Conservation (phyloP, 441 rosid genomes). For the Pelargonium citronellum region DNA sequence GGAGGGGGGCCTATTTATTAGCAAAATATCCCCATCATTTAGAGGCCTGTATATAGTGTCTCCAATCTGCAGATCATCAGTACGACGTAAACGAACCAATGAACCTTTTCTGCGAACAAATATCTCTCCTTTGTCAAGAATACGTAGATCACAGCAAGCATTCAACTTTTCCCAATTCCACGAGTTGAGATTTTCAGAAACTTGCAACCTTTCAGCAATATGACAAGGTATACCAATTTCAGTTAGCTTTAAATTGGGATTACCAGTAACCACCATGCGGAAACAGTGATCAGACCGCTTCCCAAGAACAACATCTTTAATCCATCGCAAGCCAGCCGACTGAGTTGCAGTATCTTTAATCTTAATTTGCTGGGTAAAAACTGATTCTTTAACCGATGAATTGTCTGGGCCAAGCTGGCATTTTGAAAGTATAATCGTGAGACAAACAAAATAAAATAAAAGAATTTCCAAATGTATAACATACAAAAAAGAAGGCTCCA, state of each 20-base stretch:
- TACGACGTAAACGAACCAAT: conserved; percentile 38
- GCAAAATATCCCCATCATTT: conserved; percentile 63
- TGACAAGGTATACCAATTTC: conserved; percentile 87
- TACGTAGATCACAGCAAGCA: conserved; percentile 39
- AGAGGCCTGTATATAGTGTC: conserved; percentile 65
- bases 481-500: conserved; percentile 15
- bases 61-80: conserved; percentile 49
- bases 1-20: conserved; percentile 92
- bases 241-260: conserved; percentile 61
- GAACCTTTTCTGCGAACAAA: conserved; percentile 57
- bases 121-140: conserved; percentile 59
- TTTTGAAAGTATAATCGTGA: conserved; percentile 18
- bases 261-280: conserved; percentile 87
- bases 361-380: conserved; percentile 32
- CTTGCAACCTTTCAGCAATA: conserved; percentile 68
- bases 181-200: conserved; percentile 63
- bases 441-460: conserved; percentile 19
- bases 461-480: conserved; percentile 8
- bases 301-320: conserved; percentile 87
- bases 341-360: conserved; percentile 40
- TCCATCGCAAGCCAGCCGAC: conserved; percentile 75
- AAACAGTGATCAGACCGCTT: conserved; percentile 80
- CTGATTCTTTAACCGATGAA: conserved; percentile 39
- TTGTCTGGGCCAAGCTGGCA: conserved; percentile 70
- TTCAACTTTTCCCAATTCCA: conserved; percentile 64